Base-by-base conservation (phyloP, 176 grass and related monocot genomes). In the Avena atlantica region DNA sequence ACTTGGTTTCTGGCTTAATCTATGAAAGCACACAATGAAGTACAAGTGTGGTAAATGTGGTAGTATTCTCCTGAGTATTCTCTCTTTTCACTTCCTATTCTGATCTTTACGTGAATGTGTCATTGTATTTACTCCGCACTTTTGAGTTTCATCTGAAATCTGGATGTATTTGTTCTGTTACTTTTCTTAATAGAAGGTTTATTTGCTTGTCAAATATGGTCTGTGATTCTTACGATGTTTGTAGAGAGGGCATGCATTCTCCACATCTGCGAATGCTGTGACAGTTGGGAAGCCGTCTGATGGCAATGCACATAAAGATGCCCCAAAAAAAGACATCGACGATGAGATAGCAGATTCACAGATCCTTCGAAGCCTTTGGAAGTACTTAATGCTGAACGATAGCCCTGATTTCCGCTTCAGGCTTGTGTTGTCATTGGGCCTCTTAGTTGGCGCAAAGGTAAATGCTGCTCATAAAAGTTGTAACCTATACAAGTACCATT, bases 391-490 rank as follows among this genome's bases (percentile, higher is more conserved):
- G 71, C 66, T 94, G 66, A 96, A 96, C 16, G 97, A 99, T 72
- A 96, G 90, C 60, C 24, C 80, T 21, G 97, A 99, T 81, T 96
- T 99, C 79, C 97, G 97, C 76, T 81, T 99, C 55, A 96, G 97
- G 87, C 85, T 93, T 70, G 44, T 94, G 25, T 74, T 99, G 63
- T 90, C 97, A 1, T 81, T 99, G 29, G 90, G 85, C 9, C 92
- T 99, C 74, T 93, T 99, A 64, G 89, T 99, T 83, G 94, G 94
- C 19, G 97, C 97, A 85, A 99, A 99, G 97, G 94, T 98, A 86
- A 86, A 78, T 49, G 17, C 65, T 70, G 85, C 65, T 76, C 4
- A 12, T 89, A 5, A 79, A 75, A 57, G 9, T 53, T 72, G 12
- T 69, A 79, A 51, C 17, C 25, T 45, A 12, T 58, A 78, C 51